Evolutionary conservation across 179 eudicot species (phyloP).

Genomic region (Nepenthes alata): DNA sequence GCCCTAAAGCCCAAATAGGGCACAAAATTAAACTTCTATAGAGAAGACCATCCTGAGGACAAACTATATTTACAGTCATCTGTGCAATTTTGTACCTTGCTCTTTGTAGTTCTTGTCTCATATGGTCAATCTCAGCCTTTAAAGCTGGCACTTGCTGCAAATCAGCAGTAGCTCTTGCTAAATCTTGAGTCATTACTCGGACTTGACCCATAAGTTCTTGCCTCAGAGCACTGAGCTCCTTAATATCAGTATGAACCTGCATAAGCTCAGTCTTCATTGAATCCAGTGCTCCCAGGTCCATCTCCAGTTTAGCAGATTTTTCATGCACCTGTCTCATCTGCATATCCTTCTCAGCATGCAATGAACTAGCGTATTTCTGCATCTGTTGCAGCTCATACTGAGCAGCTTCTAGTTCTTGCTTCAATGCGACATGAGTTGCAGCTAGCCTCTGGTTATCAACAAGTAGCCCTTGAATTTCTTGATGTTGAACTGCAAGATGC

Average conservation of each 20-base stretch:
- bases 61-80: constrained; percentile 1
- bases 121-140: constrained; percentile 59
- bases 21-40: constrained; percentile 3
- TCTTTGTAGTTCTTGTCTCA: constrained; percentile 61
- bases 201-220: constrained; percentile 61
- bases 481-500: constrained; percentile 55
- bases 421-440: constrained; percentile 84
- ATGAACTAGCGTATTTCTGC: constrained; percentile 36
- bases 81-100: constrained; percentile 36
- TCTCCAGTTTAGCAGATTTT: constrained; percentile 61
- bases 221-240: constrained; percentile 51
- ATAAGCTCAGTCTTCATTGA: constrained; percentile 67
- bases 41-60: not conserved
- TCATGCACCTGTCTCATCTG: constrained; percentile 68
- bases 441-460: constrained; percentile 73
- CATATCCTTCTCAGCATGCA: constrained; percentile 55
- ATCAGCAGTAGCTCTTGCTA: constrained; percentile 52
- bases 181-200: constrained; percentile 68
- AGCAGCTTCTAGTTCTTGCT: constrained; percentile 64
- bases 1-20: constrained; percentile 27
- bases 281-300: constrained; percentile 52
- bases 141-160: constrained; percentile 60
- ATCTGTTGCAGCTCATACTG: constrained; percentile 61
- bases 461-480: constrained; percentile 62
- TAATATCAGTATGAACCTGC: constrained; percentile 53